Evolutionary conservation across 441 rosid species (phyloP), one percentile per base, ranked within the genome.

Genomic region (Daphne laureola): DNA sequence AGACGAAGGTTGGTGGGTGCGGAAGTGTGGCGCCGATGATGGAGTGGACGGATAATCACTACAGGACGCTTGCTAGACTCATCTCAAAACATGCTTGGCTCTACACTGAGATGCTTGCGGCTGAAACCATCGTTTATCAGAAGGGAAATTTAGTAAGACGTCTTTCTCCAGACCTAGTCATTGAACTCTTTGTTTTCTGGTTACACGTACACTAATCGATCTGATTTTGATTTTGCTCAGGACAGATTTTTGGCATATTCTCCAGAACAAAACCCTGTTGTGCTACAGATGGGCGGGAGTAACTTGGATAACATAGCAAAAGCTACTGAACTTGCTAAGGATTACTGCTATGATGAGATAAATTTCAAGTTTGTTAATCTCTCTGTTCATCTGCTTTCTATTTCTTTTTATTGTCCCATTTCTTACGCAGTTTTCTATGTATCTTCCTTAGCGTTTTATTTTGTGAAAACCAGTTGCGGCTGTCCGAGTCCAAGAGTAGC

Each of bases 401-500:
- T 8, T 15, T 35, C 14, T 14, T 12, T 16, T 23, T 45, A 41
- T 35, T 47, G n/a, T 59, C 14, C 54, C 8, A 64, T 51, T 18
- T 27, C 47, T 14, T 31, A 21, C 25, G 1, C 25, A 2, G 3
- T 50, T 58, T 36, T 53, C 51, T 21, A 21, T 2, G 25, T 21
- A 21, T 21, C 25, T 21, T 14, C 38, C 44, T 57, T 51, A 42
- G 42, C 13, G 65, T 46, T 14, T 48, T 36, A 46, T 49, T 54
- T 53, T 31, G 9, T 31, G 18, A n/a, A 60, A 51, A n/a, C 70
- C 70, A 93, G 97, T 68, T 90, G 98, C 62, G 97, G 98, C 31
- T 93, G 98, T 65, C 98, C 96, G 41, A 93, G 98, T 77, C 92
- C 93, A 44, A 90, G 49, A 77, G 98, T 93, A 49, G 95, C 97